Evolutionary conservation across 768 basidiomycete species (phyloP).

Genomic region (Aureoboletus auriporus): DNA sequence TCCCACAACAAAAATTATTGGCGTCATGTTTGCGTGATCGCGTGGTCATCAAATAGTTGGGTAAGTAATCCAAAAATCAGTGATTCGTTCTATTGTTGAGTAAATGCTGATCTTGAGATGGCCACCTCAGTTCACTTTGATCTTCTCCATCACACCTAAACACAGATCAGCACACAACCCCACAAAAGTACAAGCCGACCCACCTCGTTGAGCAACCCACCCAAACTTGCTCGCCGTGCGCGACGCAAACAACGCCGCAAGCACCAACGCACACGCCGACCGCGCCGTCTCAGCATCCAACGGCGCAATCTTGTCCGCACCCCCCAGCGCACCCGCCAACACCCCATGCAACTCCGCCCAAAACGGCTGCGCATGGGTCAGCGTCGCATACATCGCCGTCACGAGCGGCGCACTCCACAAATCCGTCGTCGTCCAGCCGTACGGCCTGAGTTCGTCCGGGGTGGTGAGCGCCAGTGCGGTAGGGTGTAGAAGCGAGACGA

Average conservation of each 20-base stretch:
- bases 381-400: conserved; percentile 73
- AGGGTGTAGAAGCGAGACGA: conserved; percentile 73
- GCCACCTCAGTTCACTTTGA: conserved; percentile 23
- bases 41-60: no score
- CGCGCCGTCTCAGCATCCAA: conserved; percentile 64
- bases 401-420: conserved; percentile 80
- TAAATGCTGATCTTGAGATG: no score
- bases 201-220: conserved; percentile 17
- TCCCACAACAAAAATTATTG: no score
- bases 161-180: background rate
- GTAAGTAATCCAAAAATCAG: no score
- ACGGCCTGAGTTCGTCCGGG: conserved; percentile 73
- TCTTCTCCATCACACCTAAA: conserved; percentile 19
- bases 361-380: conserved; percentile 86
- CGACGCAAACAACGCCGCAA: conserved; percentile 56
- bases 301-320: conserved; percentile 36
- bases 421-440: conserved; percentile 84
- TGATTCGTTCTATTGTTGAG: no score
- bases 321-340: conserved; percentile 44
- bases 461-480: conserved; percentile 65
- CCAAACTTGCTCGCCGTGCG: conserved; percentile 66
- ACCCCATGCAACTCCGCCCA: conserved; percentile 61
- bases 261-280: conserved; percentile 64
- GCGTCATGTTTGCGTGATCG: no score
- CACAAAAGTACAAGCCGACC: background rate